Evolutionary conservation across 805 yeast genomes (phyloP).

Genomic region (Grigorovia yakushimaensis): DNA sequence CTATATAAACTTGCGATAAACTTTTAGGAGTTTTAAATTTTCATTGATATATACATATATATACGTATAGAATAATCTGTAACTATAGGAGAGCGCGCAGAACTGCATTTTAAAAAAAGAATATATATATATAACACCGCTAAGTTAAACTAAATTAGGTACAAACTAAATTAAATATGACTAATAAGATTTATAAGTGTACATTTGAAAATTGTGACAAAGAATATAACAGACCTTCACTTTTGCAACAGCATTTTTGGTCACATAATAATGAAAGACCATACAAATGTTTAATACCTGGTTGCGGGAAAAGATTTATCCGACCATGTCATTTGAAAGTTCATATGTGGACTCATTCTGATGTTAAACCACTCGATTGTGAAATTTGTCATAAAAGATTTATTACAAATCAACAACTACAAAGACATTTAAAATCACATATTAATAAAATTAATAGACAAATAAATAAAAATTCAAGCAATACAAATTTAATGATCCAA

Average conservation of each 20-base stretch:
- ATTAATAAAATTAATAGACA: conserved; percentile 23
- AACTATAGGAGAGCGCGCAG: not conserved
- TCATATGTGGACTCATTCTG: conserved; percentile 60
- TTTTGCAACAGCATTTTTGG: conserved; percentile 57
- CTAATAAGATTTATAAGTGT: conserved; percentile 37
- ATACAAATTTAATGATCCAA: not conserved
- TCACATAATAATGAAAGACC: conserved; percentile 78
- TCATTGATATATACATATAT: too few relatives aligned
- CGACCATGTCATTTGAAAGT: conserved; percentile 75
- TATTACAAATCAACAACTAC: conserved; percentile 47
- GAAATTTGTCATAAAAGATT: conserved; percentile 51
- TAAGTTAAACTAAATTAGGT: not conserved
- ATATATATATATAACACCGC: not conserved
- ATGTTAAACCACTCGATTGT: conserved; percentile 48
- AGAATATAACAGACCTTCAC: conserved; percentile 46
- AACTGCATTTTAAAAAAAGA: too few relatives aligned
- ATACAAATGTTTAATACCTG: conserved; percentile 44
- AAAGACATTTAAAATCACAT: conserved; percentile 52
- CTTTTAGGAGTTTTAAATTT: too few relatives aligned
- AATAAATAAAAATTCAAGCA: not conserved
- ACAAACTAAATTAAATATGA: not conserved
- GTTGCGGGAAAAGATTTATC: conserved; percentile 56
- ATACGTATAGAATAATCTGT: not conserved
- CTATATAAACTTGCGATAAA: too few relatives aligned
- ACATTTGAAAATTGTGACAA: conserved; percentile 39